A percentile compares a stretch with the other conserved stretches of the same genome.
Evolutionary conservation across 2,329 filamentous ascomycete genomes (phyloP).

Genomic region (Zymoseptoria ardabiliae): DNA sequence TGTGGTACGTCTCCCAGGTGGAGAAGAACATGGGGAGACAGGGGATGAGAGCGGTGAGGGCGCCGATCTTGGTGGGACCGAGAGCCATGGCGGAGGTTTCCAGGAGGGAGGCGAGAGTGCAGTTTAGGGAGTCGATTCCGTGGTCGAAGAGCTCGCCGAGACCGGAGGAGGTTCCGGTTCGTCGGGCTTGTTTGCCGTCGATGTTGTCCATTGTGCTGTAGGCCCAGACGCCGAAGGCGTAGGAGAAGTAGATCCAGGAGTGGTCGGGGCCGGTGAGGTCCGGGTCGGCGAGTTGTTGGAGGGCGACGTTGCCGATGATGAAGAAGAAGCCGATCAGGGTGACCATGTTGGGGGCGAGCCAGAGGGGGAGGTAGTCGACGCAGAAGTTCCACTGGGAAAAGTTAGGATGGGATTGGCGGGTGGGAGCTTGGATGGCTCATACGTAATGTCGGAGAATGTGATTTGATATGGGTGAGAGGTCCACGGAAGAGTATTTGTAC

Average conservation of each 20-base stretch:
- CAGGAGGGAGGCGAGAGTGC: constrained; percentile 82
- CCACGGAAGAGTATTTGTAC: constrained; percentile 96
- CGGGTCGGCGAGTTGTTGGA: constrained; percentile 73
- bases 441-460: constrained; percentile 95
- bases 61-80: constrained; percentile 73
- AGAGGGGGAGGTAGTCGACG: constrained; percentile 85
- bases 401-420: neutral
- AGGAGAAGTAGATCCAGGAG: constrained; percentile 95
- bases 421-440: constrained; percentile 34
- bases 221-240: constrained; percentile 91
- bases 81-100: constrained; percentile 91
- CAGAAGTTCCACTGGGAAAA: constrained; percentile 82
- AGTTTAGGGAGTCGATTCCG: constrained; percentile 96
- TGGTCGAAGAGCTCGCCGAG: constrained; percentile 97
- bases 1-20: constrained; percentile 99
- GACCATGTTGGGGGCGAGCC: constrained; percentile 97
- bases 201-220: constrained; percentile 99
- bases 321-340: constrained; percentile 92
- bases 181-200: constrained; percentile 91
- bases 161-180: constrained; percentile 90
- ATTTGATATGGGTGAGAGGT: constrained; percentile 87
- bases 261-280: constrained; percentile 66
- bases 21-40: constrained; percentile 99
- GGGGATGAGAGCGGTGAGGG: constrained; percentile 85
- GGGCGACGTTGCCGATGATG: constrained; percentile 74